These are phyloP conservation scores for Saccharomycopsis olivae DNA, from an alignment of 805 yeast genomes.

Conservation along the genomic window DNA sequence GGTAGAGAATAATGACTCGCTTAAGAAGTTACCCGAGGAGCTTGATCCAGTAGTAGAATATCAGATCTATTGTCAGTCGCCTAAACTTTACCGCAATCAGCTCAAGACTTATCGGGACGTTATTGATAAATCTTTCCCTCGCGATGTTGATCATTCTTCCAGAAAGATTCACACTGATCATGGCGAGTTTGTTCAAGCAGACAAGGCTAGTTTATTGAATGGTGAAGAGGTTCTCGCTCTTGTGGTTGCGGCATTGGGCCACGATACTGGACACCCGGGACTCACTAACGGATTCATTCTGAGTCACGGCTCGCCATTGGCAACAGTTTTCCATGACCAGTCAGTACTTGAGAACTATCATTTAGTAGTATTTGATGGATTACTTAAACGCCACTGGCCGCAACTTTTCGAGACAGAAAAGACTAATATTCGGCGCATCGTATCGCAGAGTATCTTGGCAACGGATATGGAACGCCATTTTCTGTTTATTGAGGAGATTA, in stretches of 20 bases:
- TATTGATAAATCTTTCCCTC: conserved; percentile 9
- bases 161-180: background rate
- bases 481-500: conserved; percentile 50
- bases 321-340: conserved; percentile 47
- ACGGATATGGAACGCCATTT: conserved; percentile 93
- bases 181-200: conserved; percentile 1
- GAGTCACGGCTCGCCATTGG: conserved; percentile 49
- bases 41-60: conserved; percentile 17
- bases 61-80: conserved; percentile 7
- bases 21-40: conserved; percentile 15
- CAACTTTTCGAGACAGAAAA: conserved; percentile 19
- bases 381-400: conserved; percentile 46
- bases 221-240: conserved; percentile 46
- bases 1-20: conserved; percentile 19
- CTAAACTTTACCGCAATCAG: conserved; percentile 13
- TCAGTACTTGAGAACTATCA: conserved; percentile 82
- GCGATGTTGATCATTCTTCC: background rate
- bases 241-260: conserved; percentile 80
- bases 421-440: conserved; percentile 21
- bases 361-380: conserved; percentile 45
- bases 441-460: conserved; percentile 46
- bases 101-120: conserved; percentile 10
- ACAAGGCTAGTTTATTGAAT: conserved; percentile 7
- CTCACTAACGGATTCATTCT: conserved; percentile 70
- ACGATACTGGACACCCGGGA: conserved; percentile 96